Evolutionary conservation across 2,329 filamentous ascomycete species (phyloP).

Genomic region (Trichoderma hamatum): DNA sequence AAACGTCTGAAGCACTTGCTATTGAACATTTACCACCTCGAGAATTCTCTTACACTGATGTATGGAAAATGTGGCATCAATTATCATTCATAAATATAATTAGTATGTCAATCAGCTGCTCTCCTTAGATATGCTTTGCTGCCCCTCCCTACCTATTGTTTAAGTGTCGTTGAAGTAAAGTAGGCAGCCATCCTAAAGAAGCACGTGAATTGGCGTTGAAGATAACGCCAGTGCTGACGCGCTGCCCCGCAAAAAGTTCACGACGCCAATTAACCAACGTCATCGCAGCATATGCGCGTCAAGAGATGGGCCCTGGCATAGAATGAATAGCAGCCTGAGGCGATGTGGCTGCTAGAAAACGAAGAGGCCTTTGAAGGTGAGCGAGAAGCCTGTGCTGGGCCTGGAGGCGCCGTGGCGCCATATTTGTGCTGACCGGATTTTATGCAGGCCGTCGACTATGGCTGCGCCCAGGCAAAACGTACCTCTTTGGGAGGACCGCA

Average conservation of each 20-base stretch:
- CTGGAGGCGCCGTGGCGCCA: background rate
- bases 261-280: conserved; percentile 20
- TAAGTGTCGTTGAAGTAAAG: background rate
- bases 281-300: conserved; percentile 14
- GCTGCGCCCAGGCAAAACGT: conserved; percentile 82
- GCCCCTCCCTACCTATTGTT: background rate
- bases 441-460: conserved; percentile 62
- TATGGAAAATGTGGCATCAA: background rate
- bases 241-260: conserved; percentile 28
- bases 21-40: background rate
- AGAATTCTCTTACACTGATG: background rate
- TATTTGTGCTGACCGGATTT: conserved; percentile 19
- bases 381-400: background rate
- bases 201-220: conserved; percentile 36
- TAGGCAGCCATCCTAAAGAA: background rate
- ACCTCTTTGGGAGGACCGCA: conserved; percentile 80
- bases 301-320: conserved; percentile 16
- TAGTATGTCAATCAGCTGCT: background rate
- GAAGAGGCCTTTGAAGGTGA: conserved; percentile 55
- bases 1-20: background rate
- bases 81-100: background rate
- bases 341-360: conserved; percentile 69
- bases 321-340: conserved; percentile 20
- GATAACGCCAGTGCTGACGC: conserved; percentile 10
- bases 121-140: background rate